phyloP scores from a whole-genome alignment of 2,329 filamentous ascomycete genomes.

The Colletotrichum spaethianum region DNA sequence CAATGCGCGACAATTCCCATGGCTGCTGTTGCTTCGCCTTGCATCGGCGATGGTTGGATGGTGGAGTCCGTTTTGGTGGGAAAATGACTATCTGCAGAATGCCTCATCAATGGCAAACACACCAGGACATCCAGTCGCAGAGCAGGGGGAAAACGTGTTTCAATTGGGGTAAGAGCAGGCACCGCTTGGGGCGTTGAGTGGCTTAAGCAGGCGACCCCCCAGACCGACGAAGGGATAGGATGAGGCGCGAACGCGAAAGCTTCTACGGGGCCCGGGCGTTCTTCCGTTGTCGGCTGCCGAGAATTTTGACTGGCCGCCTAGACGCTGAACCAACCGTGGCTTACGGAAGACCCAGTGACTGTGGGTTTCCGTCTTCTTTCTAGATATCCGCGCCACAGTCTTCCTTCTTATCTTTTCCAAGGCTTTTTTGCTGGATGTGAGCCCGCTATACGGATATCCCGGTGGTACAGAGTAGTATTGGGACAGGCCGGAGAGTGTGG shows the following conservation, averaged over 20 bases:
- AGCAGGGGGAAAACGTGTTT: slow-evolving; percentile 20
- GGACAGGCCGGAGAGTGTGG: not conserved
- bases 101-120: not conserved
- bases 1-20: not conserved
- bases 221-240: not conserved
- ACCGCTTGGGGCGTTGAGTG: slow-evolving; percentile 20
- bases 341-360: not conserved
- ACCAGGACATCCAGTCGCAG: not conserved
- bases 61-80: not conserved
- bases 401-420: not conserved
- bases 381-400: not conserved
- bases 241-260: not conserved
- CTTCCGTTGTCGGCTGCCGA: not conserved
- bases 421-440: not conserved
- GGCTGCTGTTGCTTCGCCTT: slow-evolving; percentile 17
- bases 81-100: not conserved
- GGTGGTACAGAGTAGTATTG: not conserved
- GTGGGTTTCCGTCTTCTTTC: not conserved
- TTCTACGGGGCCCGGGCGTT: slow-evolving; percentile 16
- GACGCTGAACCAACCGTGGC: slow-evolving; percentile 8
- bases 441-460: no score
- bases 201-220: slow-evolving; percentile 19
- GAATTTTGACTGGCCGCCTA: slow-evolving; percentile 11
- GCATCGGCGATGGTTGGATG: slow-evolving; percentile 27
- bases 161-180: slow-evolving; percentile 37